Evolutionary conservation across 2,329 filamentous ascomycete species (phyloP), one percentile per base, ranked within the genome.

Genomic region (Cordyceps cateniannulata): DNA sequence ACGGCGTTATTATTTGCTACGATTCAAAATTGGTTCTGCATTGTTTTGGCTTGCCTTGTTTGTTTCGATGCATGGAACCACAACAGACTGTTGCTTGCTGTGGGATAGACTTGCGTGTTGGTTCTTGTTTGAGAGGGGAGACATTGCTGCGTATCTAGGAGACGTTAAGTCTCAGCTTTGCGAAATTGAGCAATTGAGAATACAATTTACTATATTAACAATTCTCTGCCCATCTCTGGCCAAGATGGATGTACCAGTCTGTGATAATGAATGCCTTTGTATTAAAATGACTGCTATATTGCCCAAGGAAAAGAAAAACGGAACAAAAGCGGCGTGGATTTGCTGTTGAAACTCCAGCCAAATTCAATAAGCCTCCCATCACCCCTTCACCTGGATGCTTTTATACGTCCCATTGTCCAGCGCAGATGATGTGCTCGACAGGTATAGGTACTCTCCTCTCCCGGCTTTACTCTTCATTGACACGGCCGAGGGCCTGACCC

Each of bases 401-500:
- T 42, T 18, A 18, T 42, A 42, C n/a, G 1, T 42, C 40, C 2
- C 18, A 18, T n/a, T n/a, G n/a, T 42, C 40, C 40, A 42, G 40
- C 3, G 16, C 7, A 42, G 2, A 42, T 42, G 40, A 18, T 42
- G 4, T 20, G 40, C 12, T 6, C 40, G 32, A 35, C 8, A 35
- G 14, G 14, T 10, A 12, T n/a, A n/a, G n/a, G 8, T 12, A 35
- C 10, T 35, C 32, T 12, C n/a, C 32, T 35, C 32, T 12, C 14
- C 32, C 32, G 2, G 5, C 1, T 18, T 18, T 68, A 75, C 64
- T 76, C 74, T 47, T 85, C 83, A 38, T 85, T 79, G 12, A 96
- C 88, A 69, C 82, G 86, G 1, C 93, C 95, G 62, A 99, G 73
- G 8, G 89, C 86, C 77, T 99, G 83, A 3, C 95, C 95, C 77